phyloP scores from a whole-genome alignment of 2,329 filamentous ascomycete genomes.

The Fusarium sp. region DNA sequence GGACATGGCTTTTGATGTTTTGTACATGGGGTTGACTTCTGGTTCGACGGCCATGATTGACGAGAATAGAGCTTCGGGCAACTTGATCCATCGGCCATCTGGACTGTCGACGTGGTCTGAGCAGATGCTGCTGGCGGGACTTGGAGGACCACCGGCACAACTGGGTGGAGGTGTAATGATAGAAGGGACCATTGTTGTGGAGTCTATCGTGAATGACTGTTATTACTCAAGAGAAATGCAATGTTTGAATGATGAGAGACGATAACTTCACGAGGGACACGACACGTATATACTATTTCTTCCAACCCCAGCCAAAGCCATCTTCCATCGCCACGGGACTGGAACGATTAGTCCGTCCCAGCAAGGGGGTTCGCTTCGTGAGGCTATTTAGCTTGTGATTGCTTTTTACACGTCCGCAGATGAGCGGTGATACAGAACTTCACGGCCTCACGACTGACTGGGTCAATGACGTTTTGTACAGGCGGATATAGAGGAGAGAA shows the following conservation, averaged over 20 bases:
- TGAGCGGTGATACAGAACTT: background rate
- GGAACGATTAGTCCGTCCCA: background rate
- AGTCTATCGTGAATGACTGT: background rate
- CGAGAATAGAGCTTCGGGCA: slow-evolving; percentile 24
- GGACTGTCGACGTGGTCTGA: background rate
- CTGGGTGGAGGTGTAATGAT: slow-evolving; percentile 27
- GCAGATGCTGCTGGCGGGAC: background rate
- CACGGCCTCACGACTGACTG: background rate
- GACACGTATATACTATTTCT: background rate
- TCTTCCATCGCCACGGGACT: background rate
- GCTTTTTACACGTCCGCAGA: background rate
- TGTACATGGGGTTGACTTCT: slow-evolving; percentile 25
- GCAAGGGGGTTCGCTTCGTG: background rate
- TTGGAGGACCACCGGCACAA: slow-evolving; percentile 3
- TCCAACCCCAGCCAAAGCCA: background rate
- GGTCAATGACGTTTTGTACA: background rate
- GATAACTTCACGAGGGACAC: background rate
- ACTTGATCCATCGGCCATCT: slow-evolving; percentile 16
- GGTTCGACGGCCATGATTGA: slow-evolving; percentile 28
- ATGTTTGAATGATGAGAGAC: background rate
- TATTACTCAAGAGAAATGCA: background rate
- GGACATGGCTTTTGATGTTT: slow-evolving; percentile 17
- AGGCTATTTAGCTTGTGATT: slow-evolving; percentile 3
- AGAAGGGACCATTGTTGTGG: slow-evolving; percentile 14
- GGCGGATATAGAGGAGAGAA: background rate